These are phyloP conservation scores for Paxillus involutus DNA, from an alignment of 768 basidiomycete genomes.

Conservation along the genomic window DNA sequence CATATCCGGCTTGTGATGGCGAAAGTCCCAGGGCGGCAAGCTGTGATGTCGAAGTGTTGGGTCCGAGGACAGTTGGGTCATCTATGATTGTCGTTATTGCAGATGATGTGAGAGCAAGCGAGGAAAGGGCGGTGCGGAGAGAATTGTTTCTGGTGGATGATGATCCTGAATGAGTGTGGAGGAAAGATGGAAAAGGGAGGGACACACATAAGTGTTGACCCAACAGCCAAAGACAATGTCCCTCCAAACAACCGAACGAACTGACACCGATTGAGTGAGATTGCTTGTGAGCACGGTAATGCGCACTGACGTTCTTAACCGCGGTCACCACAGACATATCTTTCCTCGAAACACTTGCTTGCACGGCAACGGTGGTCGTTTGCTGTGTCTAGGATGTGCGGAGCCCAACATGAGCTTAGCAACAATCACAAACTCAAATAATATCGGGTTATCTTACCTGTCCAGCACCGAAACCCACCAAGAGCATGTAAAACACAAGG, in stretches of 20 bases:
- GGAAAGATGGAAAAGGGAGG: slow-evolving; percentile 4
- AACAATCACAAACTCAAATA: neutral
- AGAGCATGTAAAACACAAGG: too few species aligned
- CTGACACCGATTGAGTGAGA: slow-evolving; percentile 26
- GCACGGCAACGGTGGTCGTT: slow-evolving; percentile 70
- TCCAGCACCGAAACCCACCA: too few species aligned
- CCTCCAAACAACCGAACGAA: slow-evolving; percentile 72
- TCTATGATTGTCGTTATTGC: slow-evolving; percentile 47
- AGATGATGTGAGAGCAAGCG: slow-evolving; percentile 35
- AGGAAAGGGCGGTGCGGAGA: slow-evolving; percentile 40
- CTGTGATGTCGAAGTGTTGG: slow-evolving; percentile 28
- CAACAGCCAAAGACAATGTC: slow-evolving; percentile 63
- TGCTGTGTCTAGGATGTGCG: slow-evolving; percentile 44
- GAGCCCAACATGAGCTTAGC: too few species aligned
- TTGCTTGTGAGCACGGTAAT: too few species aligned
- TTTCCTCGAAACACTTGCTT: slow-evolving; percentile 64
- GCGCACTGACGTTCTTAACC: slow-evolving; percentile 50
- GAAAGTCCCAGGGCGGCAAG: slow-evolving; percentile 40
- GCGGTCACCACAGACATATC: slow-evolving; percentile 82
- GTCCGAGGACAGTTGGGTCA: slow-evolving; percentile 41
- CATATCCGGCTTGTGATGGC: slow-evolving; percentile 34
- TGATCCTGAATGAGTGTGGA: neutral
- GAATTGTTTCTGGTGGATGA: slow-evolving; percentile 43
- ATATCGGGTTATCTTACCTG: too few species aligned
- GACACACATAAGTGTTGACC: slow-evolving; percentile 53